Evolutionary conservation across 2,329 filamentous ascomycete species (phyloP).

Genomic region (Coniochaeta sp.): DNA sequence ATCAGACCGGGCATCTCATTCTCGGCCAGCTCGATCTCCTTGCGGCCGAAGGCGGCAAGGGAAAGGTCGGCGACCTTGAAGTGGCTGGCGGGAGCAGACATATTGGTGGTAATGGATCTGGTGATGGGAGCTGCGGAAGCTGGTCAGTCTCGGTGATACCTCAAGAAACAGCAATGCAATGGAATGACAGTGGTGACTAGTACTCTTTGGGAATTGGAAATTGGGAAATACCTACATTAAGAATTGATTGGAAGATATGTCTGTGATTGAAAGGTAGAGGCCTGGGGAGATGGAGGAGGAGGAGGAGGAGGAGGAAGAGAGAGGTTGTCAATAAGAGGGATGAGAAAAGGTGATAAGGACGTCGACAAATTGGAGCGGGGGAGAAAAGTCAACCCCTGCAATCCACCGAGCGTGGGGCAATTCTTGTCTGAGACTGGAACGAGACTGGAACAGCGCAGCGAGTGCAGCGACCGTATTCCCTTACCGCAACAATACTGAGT

Average conservation of each 20-base stretch:
- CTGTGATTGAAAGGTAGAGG: neutral
- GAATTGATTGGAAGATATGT: neutral
- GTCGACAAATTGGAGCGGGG: neutral
- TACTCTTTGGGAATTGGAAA: neutral
- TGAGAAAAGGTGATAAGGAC: neutral
- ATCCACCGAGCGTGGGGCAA: conserved; percentile 1
- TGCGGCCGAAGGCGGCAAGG: conserved; percentile 95
- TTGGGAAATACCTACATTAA: neutral
- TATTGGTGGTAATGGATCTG: conserved; percentile 24
- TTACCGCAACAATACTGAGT: too few relatives aligned
- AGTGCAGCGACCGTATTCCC: too few relatives aligned
- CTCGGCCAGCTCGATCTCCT: conserved; percentile 97
- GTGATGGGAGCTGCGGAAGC: too few relatives aligned
- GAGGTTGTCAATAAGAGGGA: conserved; percentile 5
- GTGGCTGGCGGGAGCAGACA: conserved; percentile 78
- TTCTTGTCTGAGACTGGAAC: neutral
- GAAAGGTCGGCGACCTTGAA: conserved; percentile 99
- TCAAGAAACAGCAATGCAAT: neutral
- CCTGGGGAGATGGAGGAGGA: conserved; percentile 3
- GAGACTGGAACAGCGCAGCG: neutral
- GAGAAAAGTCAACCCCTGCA: conserved; percentile 2
- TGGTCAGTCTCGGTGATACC: neutral
- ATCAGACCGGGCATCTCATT: conserved; percentile 97
- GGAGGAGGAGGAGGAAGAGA: conserved; percentile 7
- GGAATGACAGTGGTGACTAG: too few relatives aligned